These are phyloP conservation scores for Didymella keratinophila DNA, from an alignment of 2,329 filamentous ascomycete species.

Conservation along the genomic window DNA sequence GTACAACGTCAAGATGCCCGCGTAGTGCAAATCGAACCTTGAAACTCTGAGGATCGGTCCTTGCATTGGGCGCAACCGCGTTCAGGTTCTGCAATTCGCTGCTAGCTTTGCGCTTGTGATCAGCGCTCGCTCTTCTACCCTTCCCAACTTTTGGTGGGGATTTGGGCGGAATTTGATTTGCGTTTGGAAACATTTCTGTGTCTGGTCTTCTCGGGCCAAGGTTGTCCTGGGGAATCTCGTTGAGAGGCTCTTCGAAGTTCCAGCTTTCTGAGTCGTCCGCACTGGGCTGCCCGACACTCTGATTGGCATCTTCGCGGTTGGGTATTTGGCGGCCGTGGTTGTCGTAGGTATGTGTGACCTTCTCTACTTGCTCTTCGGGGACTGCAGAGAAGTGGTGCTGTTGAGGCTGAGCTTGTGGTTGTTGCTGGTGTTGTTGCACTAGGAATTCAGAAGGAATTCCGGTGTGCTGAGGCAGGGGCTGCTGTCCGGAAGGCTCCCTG, in stretches of 20 bases:
- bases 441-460: slow-evolving; percentile 44
- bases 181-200: slow-evolving; percentile 84
- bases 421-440: slow-evolving; percentile 45
- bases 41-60: slow-evolving; percentile 78
- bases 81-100: slow-evolving; percentile 69
- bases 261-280: slow-evolving; percentile 74
- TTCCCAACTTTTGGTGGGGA: slow-evolving; percentile 74
- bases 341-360: slow-evolving; percentile 67
- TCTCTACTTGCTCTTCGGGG: slow-evolving; percentile 65
- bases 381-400: slow-evolving; percentile 52
- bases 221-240: slow-evolving; percentile 63
- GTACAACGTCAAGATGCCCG: slow-evolving; percentile 91
- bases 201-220: slow-evolving; percentile 74
- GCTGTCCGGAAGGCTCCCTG: slow-evolving; percentile 54
- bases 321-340: slow-evolving; percentile 62
- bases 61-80: slow-evolving; percentile 53
- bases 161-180: slow-evolving; percentile 78
- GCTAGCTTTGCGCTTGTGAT: slow-evolving; percentile 65
- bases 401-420: slow-evolving; percentile 33
- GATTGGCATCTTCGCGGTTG: slow-evolving; percentile 53
- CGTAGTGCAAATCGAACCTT: slow-evolving; percentile 91
- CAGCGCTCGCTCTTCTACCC: slow-evolving; percentile 79
- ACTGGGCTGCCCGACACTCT: slow-evolving; percentile 48
- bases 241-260: slow-evolving; percentile 86
- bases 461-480: slow-evolving; percentile 49